phyloP scores from a whole-genome alignment of 495 filamentous ascomycete species.

The Viridothelium virens region DNA sequence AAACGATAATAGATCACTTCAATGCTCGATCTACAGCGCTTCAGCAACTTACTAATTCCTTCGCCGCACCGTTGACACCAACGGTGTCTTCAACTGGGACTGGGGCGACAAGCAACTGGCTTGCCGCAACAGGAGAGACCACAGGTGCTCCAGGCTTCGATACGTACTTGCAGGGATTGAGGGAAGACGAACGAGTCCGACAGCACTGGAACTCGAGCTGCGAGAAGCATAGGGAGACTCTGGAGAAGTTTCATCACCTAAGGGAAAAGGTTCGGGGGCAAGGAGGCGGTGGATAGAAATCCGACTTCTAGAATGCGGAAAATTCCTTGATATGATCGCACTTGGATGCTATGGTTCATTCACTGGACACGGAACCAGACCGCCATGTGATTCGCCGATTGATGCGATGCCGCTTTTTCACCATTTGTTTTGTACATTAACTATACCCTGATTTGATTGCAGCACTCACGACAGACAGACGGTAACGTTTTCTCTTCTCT shows the following conservation, averaged over 20 bases:
- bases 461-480: not conserved
- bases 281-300: constrained; percentile 3
- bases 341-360: not conserved
- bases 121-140: constrained; percentile 47
- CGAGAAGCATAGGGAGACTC: constrained; percentile 54
- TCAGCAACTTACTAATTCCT: constrained; percentile 31
- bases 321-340: too few species aligned
- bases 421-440: not conserved
- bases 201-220: constrained; percentile 57
- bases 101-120: constrained; percentile 40
- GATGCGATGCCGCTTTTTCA: not conserved
- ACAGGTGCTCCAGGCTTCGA: constrained; percentile 41
- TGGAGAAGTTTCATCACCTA: constrained; percentile 52
- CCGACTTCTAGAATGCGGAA: not conserved
- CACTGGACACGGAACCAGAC: not conserved
- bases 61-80: constrained; percentile 22
- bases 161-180: constrained; percentile 53
- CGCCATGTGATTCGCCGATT: not conserved
- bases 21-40: constrained; percentile 50
- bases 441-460: not conserved
- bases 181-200: constrained; percentile 56
- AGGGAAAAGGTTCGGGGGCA: constrained; percentile 23
- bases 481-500: not conserved
- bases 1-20: constrained; percentile 60
- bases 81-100: constrained; percentile 13